Evolutionary conservation across 1,284 basidiomycete genomes (phyloP).

Genomic region (Violaceomyces palustris): DNA sequence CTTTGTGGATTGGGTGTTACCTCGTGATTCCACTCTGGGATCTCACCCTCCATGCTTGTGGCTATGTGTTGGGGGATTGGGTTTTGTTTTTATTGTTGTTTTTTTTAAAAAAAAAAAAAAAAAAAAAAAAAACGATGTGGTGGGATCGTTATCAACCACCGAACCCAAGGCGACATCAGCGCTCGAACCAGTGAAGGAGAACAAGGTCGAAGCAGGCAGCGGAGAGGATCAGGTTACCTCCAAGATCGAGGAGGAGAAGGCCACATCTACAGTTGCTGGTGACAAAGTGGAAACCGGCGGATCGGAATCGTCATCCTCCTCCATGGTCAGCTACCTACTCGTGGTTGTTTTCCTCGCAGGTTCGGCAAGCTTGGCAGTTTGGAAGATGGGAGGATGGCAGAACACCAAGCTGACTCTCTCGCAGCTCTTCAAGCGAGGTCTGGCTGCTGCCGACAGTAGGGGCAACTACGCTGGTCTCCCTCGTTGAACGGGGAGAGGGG

Average conservation of each 20-base stretch:
- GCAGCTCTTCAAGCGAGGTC: not conserved
- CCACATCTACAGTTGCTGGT: not conserved
- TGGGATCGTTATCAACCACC: no score
- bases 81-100: no score
- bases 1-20: no score
- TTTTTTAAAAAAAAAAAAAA: no score
- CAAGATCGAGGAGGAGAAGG: not conserved
- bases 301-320: not conserved
- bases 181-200: no score
- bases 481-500: no score
- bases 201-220: not conserved
- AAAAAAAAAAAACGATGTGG: no score
- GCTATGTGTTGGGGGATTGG: no score
- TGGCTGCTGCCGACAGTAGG: not conserved
- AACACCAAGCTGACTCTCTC: constrained; percentile 11
- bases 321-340: constrained; percentile 10
- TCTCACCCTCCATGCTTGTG: no score
- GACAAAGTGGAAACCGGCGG: not conserved
- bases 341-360: constrained; percentile 5
- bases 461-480: constrained; percentile 2
- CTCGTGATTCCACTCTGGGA: no score
- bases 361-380: constrained; percentile 6
- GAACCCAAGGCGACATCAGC: no score
- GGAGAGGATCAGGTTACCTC: not conserved
- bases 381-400: constrained; percentile 13